A percentile compares a stretch with the other conserved stretches of the same genome.
Conservation (phyloP, 2,329 filamentous ascomycete species). For the Sordariomycetes sp. region DNA sequence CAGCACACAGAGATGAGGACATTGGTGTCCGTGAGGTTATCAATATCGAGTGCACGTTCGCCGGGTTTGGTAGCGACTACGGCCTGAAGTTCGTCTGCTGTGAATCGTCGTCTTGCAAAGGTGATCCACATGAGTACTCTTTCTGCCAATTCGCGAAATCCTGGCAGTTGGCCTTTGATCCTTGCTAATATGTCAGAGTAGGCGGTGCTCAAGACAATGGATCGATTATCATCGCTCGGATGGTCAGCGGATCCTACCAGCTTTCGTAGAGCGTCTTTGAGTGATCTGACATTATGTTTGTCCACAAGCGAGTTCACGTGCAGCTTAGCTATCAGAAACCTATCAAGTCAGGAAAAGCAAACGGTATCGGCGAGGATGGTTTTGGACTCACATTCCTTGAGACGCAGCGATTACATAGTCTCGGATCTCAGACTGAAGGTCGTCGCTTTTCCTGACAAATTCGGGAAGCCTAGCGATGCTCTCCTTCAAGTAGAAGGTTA, state of each 20-base stretch:
- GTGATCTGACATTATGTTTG: conserved; percentile 14
- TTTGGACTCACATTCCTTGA: conserved; percentile 10
- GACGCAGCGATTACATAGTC: conserved; percentile 1
- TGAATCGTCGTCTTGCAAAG: conserved; percentile 21
- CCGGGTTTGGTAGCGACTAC: conserved; percentile 26
- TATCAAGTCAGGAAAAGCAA: not conserved
- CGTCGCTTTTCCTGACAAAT: not conserved
- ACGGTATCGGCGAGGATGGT: not conserved
- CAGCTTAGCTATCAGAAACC: conserved; percentile 3
- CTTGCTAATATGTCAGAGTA: conserved; percentile 31
- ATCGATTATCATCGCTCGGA: too few species aligned
- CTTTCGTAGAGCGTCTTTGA: conserved; percentile 18
- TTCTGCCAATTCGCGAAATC: conserved; percentile 21
- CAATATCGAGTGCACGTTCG: conserved; percentile 15
- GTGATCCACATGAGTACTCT: conserved; percentile 28
- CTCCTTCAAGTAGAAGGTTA: conserved; percentile 5
- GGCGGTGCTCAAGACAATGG: conserved; percentile 19
- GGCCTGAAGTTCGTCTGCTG: conserved; percentile 24
- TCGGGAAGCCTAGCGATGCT: conserved; percentile 3
- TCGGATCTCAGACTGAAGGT: conserved; percentile 6
- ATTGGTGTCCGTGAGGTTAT: conserved; percentile 19
- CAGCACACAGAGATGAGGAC: conserved; percentile 25
- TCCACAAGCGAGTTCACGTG: conserved; percentile 4
- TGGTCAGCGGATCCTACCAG: conserved; percentile 17
- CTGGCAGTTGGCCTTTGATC: conserved; percentile 24